Evolutionary conservation across 148 eudicot genomes (phyloP), one percentile per base, ranked within the genome.

Genomic region (Vaccinium darrowii): DNA sequence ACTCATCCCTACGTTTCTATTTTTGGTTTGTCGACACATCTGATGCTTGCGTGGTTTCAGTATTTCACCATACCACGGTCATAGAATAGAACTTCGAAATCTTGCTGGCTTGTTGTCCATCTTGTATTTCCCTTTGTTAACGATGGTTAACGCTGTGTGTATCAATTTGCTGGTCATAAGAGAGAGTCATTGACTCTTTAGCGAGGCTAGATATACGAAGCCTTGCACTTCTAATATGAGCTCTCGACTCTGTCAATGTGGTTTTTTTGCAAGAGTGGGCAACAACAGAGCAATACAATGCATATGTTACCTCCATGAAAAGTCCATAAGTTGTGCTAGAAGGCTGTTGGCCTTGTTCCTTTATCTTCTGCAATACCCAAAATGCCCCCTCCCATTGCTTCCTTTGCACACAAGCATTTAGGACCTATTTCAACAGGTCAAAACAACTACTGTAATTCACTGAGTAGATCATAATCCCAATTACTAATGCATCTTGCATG

Each of bases 311-410:
- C 98, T 96, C 99, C 99, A 96, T 96, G 78, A 91, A 92, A 82
- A 96, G 95, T 84, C 99, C 99, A 81, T 96, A 94, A 67, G 98
- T 96, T 23, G 95, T 88, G 87, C 90, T 89, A 72, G 97, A 87
- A 78, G 99, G 98, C 83, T 81, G 90, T 83, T 90, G 90, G 30
- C 90, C 88, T 57, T 81, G 89, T 90, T 92, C 91, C 85, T 88
- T 89, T 86, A 96, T 86, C 89, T 94, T 94, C 87, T 96, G 97
- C 89, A 96, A 84, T 25, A 94, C 96, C 99, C 99, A 96, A 81
- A 93, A 87, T 39, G 99, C 98, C 83, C 99, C 99, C 88, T 94
- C 97, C 92, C 94, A 95, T 56, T 93, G 92, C 88, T 96, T 92
- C 82, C 98, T 91, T 80, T 65, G 87, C 54, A 89, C 95, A 92